phyloP scores from a whole-genome alignment of 306 rosid species.

The Castanea mollissima region DNA sequence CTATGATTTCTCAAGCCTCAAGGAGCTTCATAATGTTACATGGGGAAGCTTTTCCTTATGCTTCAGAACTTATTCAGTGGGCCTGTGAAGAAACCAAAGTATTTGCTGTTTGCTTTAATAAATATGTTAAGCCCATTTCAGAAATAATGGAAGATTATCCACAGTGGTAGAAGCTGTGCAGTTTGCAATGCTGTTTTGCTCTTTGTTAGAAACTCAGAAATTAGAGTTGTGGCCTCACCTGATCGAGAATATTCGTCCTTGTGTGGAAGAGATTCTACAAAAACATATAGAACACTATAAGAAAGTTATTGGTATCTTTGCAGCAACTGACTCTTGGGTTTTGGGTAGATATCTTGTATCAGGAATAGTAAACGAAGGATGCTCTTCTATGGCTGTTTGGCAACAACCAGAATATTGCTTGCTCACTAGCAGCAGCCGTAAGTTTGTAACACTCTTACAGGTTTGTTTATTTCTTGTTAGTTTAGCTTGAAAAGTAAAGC shows the following conservation, averaged over 20 bases:
- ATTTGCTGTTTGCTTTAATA: slow-evolving; percentile 44
- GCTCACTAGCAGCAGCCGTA: slow-evolving; percentile 68
- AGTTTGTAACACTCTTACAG: slow-evolving; percentile 64
- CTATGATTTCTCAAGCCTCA: slow-evolving; percentile 68
- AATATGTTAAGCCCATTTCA: slow-evolving; percentile 38
- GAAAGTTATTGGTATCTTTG: slow-evolving; percentile 55
- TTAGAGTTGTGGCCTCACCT: slow-evolving; percentile 48
- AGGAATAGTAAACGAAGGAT: slow-evolving; percentile 46
- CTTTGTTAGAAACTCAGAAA: slow-evolving; percentile 53
- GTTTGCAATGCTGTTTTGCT: slow-evolving; percentile 50
- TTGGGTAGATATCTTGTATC: slow-evolving; percentile 61
- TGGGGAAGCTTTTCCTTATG: slow-evolving; percentile 51
- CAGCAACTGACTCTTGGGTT: slow-evolving; percentile 62
- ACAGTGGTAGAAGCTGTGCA: slow-evolving; percentile 41
- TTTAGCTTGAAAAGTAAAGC: not conserved
- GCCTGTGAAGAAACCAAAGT: slow-evolving; percentile 46
- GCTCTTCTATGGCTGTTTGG: slow-evolving; percentile 30
- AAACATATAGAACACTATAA: slow-evolving; percentile 55
- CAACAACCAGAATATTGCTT: slow-evolving; percentile 55
- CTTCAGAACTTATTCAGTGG: slow-evolving; percentile 54
- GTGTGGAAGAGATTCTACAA: slow-evolving; percentile 50
- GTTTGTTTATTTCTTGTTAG: slow-evolving; percentile 30
- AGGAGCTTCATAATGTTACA: slow-evolving; percentile 50
- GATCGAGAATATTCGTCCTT: slow-evolving; percentile 45
- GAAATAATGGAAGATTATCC: slow-evolving; percentile 45